A percentile compares a stretch with the other conserved stretches of the same genome.
These are phyloP conservation scores for Acer campestre DNA, from an alignment of 345 rosid genomes.

Conservation along the genomic window DNA sequence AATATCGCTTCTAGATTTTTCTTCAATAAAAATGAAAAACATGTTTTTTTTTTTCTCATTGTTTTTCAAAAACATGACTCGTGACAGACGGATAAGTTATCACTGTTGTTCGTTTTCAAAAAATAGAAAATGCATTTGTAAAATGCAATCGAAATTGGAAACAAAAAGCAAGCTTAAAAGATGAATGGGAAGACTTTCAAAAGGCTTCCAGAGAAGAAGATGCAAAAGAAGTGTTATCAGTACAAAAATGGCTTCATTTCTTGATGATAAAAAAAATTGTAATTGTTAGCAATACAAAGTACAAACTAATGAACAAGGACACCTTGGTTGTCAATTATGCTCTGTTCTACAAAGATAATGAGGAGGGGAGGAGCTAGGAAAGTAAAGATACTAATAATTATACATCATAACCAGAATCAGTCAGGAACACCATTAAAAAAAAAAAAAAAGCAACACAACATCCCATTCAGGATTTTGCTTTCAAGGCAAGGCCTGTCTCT, in stretches of 20 bases:
- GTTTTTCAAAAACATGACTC: too few species aligned
- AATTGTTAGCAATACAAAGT: conserved; percentile 17
- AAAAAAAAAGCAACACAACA: not conserved
- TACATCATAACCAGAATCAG: not conserved
- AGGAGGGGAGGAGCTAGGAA: not conserved
- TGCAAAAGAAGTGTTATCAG: not conserved
- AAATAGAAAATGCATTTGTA: too few species aligned
- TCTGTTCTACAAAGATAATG: conserved; percentile 14
- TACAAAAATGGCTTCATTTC: conserved; percentile 6
- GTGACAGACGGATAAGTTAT: too few species aligned
- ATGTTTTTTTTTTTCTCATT: too few species aligned
- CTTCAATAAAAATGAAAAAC: too few species aligned
- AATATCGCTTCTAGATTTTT: too few species aligned
- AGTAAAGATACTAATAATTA: not conserved
- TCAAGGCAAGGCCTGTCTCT: conserved; percentile 71
- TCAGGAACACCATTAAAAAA: not conserved
- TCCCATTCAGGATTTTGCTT: conserved; percentile 51
- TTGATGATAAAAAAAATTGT: not conserved
- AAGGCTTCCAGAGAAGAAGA: not conserved
- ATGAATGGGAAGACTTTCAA: not conserved
- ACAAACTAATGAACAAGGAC: conserved; percentile 16
- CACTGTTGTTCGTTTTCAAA: too few species aligned
- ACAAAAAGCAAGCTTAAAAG: not conserved
- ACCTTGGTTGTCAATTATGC: conserved; percentile 4
- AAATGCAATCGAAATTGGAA: not conserved